Percentiles rank a stretch among this genome's conserved stretches.
These are phyloP conservation scores for Mycena citricolor DNA, from an alignment of 1,284 basidiomycete genomes.

Conservation along the genomic window DNA sequence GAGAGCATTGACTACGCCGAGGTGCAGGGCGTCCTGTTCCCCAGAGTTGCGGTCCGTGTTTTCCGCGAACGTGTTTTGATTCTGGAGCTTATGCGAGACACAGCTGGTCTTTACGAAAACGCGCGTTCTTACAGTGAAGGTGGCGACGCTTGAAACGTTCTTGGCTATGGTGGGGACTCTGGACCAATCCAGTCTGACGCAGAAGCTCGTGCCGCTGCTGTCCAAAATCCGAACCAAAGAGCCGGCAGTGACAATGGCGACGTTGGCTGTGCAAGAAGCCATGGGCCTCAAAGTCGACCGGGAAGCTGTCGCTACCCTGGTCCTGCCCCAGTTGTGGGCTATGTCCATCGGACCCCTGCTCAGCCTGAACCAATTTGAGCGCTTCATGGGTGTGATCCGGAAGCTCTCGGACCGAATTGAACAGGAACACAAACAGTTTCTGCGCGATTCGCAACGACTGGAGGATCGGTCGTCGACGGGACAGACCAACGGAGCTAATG, in stretches of 20 bases:
- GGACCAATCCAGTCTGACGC: constrained; percentile 89
- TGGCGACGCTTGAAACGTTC: constrained; percentile 88
- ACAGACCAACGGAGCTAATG: constrained; percentile 37
- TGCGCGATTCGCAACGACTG: constrained; percentile 79
- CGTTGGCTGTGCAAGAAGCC: constrained; percentile 90
- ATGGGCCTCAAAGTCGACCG: constrained; percentile 96
- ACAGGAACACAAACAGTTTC: constrained; percentile 80
- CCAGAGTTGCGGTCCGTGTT: constrained; percentile 77
- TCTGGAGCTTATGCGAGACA: background rate
- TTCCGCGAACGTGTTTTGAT: background rate
- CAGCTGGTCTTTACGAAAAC: constrained; percentile 91
- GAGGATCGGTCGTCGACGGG: constrained; percentile 72
- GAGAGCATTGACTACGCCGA: constrained; percentile 94
- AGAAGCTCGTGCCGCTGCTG: constrained; percentile 91
- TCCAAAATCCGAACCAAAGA: constrained; percentile 96
- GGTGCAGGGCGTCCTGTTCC: constrained; percentile 83
- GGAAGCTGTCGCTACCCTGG: constrained; percentile 91
- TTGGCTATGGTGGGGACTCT: constrained; percentile 90
- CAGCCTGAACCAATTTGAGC: constrained; percentile 87
- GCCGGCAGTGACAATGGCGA: constrained; percentile 93
- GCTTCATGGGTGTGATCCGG: constrained; percentile 82
- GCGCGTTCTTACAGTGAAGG: constrained; percentile 82
- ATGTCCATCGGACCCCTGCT: constrained; percentile 97
- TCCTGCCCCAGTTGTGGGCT: constrained; percentile 91
- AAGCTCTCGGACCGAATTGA: constrained; percentile 79